Evolutionary conservation across 495 filamentous ascomycete species (phyloP), one percentile per base, ranked within the genome.

Genomic region (Articulospora tetracladia): DNA sequence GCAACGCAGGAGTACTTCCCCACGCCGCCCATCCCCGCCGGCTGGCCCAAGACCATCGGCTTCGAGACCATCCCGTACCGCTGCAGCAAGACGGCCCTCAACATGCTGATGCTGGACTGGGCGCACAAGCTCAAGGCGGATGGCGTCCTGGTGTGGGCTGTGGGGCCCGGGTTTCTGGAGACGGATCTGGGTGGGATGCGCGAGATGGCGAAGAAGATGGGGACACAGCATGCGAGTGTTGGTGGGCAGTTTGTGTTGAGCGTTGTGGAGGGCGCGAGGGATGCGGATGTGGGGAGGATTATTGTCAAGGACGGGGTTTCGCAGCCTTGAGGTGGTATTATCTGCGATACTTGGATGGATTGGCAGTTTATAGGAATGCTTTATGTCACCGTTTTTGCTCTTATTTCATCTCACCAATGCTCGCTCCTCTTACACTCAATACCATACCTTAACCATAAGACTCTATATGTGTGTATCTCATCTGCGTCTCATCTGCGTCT

Each of bases 71-170:
- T 72, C n/a, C 69, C 71, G 4, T 87, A 88, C 61, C 76, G 83
- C 3, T 72, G 70, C 56, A 68, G 74, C 30, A 87, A 89, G 74
- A 77, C 81, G 1, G 85, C 77, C 10, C 58, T 88, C 59, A 87
- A 87, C 60, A 87, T 87, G 85, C 15, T 86, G 70, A 84, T 87
- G 83, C 70, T 76, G 39, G 78, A 82, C 57, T 88, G 83, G 83
- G 48, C 66, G 26, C 71, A 76, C 8, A 66, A 76, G 19, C 67
- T 88, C 57, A 72, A 74, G 58, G 74, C 78, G 20, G 85, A 88
- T 60, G 82, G 81, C 0, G 83, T 87, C 1, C 86, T 86, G 68
- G 77, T 83, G 0, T 87, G 76, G 75, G 63, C 61, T 20, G 67
- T 87, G 12, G 74, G 70, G 3, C 85, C 84, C 0, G 84, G 85